Percentiles rank a stretch among this genome's conserved stretches.
Evolutionary conservation across 305 asterid species (phyloP).

Genomic region (Withania somnifera): DNA sequence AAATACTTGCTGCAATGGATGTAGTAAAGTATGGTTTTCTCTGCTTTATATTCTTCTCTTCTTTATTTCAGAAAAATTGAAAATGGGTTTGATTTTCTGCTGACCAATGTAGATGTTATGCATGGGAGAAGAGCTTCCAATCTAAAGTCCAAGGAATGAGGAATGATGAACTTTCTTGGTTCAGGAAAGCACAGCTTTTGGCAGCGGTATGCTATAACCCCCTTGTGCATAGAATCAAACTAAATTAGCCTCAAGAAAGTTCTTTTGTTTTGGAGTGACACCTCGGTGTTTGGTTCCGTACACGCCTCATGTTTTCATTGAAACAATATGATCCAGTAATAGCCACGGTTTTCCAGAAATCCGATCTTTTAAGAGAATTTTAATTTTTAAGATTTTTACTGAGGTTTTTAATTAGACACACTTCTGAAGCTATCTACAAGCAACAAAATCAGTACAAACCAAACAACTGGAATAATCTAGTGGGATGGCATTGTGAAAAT

Average conservation of each 20-base stretch:
- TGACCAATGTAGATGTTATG: conserved; percentile 47
- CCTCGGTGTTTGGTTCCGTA: neutral
- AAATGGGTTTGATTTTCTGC: conserved; percentile 11
- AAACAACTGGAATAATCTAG: neutral
- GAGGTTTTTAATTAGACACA: neutral
- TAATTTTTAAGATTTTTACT: neutral
- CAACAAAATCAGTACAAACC: neutral
- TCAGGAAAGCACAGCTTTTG: conserved; percentile 67
- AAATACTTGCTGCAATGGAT: conserved; percentile 91
- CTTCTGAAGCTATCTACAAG: neutral
- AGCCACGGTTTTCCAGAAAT: neutral
- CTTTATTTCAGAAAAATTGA: neutral
- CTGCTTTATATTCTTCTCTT: neutral
- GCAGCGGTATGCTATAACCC: conserved; percentile 52
- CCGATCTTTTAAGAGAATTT: neutral
- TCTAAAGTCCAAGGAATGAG: conserved; percentile 57
- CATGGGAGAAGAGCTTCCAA: conserved; percentile 84
- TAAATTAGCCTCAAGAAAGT: neutral
- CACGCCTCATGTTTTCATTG: neutral
- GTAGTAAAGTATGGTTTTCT: conserved; percentile 60
- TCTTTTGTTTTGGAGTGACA: neutral
- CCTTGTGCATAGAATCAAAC: neutral
- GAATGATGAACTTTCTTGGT: conserved; percentile 67
- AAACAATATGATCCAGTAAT: neutral
- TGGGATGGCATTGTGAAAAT: neutral